These are phyloP conservation scores for Lichtheimia ramosa DNA, from an alignment of 371 early-diverging fungal genomes.

Conservation along the genomic window DNA sequence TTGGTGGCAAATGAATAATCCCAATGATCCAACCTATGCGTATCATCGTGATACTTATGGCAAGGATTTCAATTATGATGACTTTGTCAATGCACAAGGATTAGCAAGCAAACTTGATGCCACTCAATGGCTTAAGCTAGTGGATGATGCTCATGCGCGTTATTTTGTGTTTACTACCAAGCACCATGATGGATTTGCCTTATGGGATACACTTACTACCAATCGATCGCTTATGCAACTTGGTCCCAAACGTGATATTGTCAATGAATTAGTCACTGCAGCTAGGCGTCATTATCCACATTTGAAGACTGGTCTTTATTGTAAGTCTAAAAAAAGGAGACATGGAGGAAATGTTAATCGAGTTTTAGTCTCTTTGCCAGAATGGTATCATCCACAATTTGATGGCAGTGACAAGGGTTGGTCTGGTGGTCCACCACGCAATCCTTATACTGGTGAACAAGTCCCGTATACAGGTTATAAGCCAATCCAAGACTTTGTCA, in stretches of 20 bases:
- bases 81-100: conserved; percentile 13
- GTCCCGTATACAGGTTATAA: conserved; percentile 22
- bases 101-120: conserved; percentile 17
- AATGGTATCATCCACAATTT: conserved; percentile 38
- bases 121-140: conserved; percentile 25
- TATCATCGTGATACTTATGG: conserved; percentile 30
- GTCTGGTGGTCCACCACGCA: conserved; percentile 25
- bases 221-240: conserved; percentile 23
- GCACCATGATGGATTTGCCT: conserved; percentile 38
- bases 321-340: conserved; percentile 10
- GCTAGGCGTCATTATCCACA: conserved; percentile 22
- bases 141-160: conserved; percentile 22
- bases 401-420: conserved; percentile 19
- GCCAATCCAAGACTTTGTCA: conserved; percentile 24
- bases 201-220: conserved; percentile 29
- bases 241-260: conserved; percentile 25
- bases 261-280: conserved; percentile 21
- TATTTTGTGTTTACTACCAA: conserved; percentile 43
- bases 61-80: conserved; percentile 28
- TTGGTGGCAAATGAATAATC: conserved; percentile 33
- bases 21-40: conserved; percentile 19
- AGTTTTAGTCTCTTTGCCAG: conserved; percentile 34
- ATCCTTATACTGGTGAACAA: conserved; percentile 24
- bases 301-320: conserved; percentile 31
- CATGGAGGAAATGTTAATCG: neutral